Base-by-base conservation (phyloP, 2,329 filamentous ascomycete genomes). In the Aspergillus sclerotialis region DNA sequence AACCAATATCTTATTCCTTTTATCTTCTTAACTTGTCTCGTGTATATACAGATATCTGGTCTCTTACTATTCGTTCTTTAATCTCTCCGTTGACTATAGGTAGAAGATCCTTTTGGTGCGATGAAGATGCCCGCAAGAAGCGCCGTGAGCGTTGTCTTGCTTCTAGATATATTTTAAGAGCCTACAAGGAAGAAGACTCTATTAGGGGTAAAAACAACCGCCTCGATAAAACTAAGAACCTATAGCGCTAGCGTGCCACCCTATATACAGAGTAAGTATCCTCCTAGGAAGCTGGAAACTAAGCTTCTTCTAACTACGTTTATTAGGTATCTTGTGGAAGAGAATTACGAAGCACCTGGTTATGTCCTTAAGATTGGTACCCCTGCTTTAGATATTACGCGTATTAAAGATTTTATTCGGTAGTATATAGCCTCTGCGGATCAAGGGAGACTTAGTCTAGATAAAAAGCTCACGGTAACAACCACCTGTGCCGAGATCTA, bases 401-500 rank as follows among this genome's bases (percentile, higher is more conserved):
- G n/a, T 12, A 38, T 38, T 12, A 35, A 35, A 38, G 36, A 38
- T 38, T 38, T 38, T 26, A 33, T 38, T 29, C 27, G 15, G 10
- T 38, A 8, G 21, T 37, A 24, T 18, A 27, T 37, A 25, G 15
- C 18, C 9, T 24, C 27, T 28, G 32, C 13, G 35, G 16, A 17
- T 23, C 19, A n/a, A 26, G 35, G 30, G 13, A 15, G 18, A 27
- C 35, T 37, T 2, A 30, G 24, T 37, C 7, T 18, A 37, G 18
- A 33, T 2, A 37, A 30, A 33, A 29, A 19, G n/a, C 11, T 19
- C 14, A 37, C 18, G 7, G 30, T 37, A 11, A 37, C 25, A 23
- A 37, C 24, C 10, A 29, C 30, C 26, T 24, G 25, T 13, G 23
- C 6, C 8, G 18, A 37, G 35, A 37, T 37, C 24, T 37, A 37